Conservation (phyloP, 2,329 filamentous ascomycete genomes). For the Pezicula carpinea region DNA sequence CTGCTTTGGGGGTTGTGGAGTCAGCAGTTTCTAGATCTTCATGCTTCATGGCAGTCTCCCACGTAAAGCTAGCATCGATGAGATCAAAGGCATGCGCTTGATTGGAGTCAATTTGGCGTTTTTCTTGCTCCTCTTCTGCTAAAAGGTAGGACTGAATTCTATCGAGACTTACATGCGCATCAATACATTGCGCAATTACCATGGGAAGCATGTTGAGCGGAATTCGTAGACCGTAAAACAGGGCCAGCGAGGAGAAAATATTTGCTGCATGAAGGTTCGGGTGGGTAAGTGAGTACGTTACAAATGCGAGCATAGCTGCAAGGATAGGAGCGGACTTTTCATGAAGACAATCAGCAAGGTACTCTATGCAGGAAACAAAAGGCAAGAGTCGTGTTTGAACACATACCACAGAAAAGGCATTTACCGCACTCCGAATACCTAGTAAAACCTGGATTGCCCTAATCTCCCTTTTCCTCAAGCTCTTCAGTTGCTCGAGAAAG, state of each 20-base stretch:
- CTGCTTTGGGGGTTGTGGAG: constrained; percentile 18
- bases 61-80: constrained; percentile 73
- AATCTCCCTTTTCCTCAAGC: constrained; percentile 55
- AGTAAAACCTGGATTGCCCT: constrained; percentile 71
- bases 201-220: constrained; percentile 86
- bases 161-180: constrained; percentile 75
- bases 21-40: constrained; percentile 35
- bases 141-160: constrained; percentile 86
- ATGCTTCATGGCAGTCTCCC: constrained; percentile 66
- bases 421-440: constrained; percentile 58
- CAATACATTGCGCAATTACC: constrained; percentile 83
- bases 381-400: constrained; percentile 1
- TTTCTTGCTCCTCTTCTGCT: constrained; percentile 78
- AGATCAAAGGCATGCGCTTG: constrained; percentile 65
- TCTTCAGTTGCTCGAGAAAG: constrained; percentile 52
- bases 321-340: constrained; percentile 40
- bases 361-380: not conserved
- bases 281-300: constrained; percentile 67
- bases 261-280: constrained; percentile 68
- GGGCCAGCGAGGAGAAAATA: constrained; percentile 86
- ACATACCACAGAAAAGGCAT: constrained; percentile 48
- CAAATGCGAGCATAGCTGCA: constrained; percentile 87
- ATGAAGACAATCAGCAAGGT: not conserved
- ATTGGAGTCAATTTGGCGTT: constrained; percentile 45
- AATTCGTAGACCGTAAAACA: constrained; percentile 89